phyloP scores from a whole-genome alignment of 2,329 filamentous ascomycete species.

The Clonostachys rhizophaga region DNA sequence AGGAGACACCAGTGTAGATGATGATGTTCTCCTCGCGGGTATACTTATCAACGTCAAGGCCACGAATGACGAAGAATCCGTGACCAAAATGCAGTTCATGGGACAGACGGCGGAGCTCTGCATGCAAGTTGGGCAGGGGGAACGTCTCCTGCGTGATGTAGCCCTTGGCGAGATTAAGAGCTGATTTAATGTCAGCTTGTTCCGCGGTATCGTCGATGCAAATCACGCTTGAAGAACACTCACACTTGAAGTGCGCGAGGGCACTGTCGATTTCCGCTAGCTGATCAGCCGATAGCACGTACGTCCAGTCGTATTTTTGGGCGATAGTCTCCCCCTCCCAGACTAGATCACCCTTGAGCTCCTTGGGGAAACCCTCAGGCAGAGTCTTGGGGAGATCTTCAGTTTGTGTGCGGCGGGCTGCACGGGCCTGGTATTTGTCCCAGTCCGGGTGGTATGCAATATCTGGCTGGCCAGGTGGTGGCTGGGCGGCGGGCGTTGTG shows the following conservation, averaged over 20 bases:
- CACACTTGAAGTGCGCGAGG: conserved; percentile 35
- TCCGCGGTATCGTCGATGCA: background rate
- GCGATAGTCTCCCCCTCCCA: conserved; percentile 50
- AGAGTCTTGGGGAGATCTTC: conserved; percentile 32
- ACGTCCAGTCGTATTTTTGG: conserved; percentile 47
- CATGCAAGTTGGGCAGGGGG: conserved; percentile 45
- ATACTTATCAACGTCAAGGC: conserved; percentile 47
- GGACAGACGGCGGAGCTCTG: conserved; percentile 43
- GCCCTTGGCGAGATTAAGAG: conserved; percentile 22
- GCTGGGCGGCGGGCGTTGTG: background rate
- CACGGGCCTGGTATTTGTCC: conserved; percentile 46
- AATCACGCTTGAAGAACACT: conserved; percentile 1
- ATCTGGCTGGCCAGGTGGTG: conserved; percentile 46
- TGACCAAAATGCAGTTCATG: conserved; percentile 50
- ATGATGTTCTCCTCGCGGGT: conserved; percentile 52
- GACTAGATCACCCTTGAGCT: conserved; percentile 44
- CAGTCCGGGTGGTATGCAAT: conserved; percentile 52
- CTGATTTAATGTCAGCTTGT: background rate
- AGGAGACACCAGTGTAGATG: conserved; percentile 55
- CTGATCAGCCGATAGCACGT: conserved; percentile 37
- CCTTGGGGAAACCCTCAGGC: conserved; percentile 43
- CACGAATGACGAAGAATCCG: conserved; percentile 58
- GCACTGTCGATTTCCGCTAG: conserved; percentile 42
- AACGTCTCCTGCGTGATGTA: conserved; percentile 46
- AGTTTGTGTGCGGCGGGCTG: conserved; percentile 33